Conservation (phyloP, 1,284 basidiomycete genomes). For the Anthracocystis panici-leucophaei region DNA sequence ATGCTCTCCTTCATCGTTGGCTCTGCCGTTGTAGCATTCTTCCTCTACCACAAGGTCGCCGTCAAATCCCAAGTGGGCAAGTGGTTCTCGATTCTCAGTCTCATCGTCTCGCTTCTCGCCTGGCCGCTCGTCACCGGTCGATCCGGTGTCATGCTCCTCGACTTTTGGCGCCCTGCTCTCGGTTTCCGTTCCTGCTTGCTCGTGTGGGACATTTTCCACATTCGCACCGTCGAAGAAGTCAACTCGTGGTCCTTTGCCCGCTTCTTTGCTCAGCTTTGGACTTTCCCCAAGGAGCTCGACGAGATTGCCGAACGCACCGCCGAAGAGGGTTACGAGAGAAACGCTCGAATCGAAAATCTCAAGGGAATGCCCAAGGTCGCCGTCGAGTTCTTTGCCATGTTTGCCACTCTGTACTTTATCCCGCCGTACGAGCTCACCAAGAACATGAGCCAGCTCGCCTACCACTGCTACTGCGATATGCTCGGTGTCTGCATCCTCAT, state of each 20-base stretch:
- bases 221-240: constrained; percentile 62
- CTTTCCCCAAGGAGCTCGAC: constrained; percentile 64
- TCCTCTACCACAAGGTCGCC: constrained; percentile 60
- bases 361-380: constrained; percentile 59
- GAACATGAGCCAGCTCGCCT: constrained; percentile 60
- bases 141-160: constrained; percentile 62
- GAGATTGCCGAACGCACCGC: constrained; percentile 57
- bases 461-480: constrained; percentile 59
- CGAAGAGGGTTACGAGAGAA: constrained; percentile 52
- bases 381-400: constrained; percentile 50
- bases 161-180: constrained; percentile 66
- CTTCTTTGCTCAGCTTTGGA: constrained; percentile 67
- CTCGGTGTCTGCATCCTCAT: constrained; percentile 61
- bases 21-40: constrained; percentile 49
- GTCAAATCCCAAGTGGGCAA: constrained; percentile 44
- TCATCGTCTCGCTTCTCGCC: constrained; percentile 52
- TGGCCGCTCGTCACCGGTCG: constrained; percentile 60
- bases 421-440: constrained; percentile 58
- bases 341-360: constrained; percentile 57
- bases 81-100: constrained; percentile 47
- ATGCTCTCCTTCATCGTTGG: constrained; percentile 57
- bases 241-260: constrained; percentile 53
- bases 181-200: constrained; percentile 65
- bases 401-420: constrained; percentile 59
- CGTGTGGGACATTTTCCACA: constrained; percentile 67